Percentiles rank a stretch among this genome's conserved stretches.
phyloP scores from a whole-genome alignment of 352 stramenopile genomes.

The Pythium pyrilobum region DNA sequence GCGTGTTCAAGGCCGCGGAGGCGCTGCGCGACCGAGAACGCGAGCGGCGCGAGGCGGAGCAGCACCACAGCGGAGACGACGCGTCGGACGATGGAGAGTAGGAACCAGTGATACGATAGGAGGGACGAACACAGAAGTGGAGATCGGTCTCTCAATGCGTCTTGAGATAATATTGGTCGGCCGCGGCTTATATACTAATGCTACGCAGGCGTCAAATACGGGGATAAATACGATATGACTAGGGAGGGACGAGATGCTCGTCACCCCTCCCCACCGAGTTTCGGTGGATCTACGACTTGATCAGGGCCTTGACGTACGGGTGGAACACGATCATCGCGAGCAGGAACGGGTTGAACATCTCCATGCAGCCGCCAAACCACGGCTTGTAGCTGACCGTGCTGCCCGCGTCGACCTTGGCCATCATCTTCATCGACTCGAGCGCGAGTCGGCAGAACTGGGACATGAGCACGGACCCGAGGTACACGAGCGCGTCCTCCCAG shows the following conservation, averaged over 20 bases:
- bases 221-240: conserved; percentile 15
- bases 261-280: too few species aligned
- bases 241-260: not conserved
- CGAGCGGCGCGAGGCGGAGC: conserved; percentile 3
- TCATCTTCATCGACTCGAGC: conserved; percentile 34
- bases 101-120: not conserved
- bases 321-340: conserved; percentile 57
- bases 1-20: conserved; percentile 68
- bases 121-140: too few species aligned
- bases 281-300: conserved; percentile 22
- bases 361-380: conserved; percentile 35
- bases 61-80: not conserved
- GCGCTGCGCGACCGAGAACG: conserved; percentile 38
- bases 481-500: conserved; percentile 10
- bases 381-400: conserved; percentile 9
- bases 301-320: conserved; percentile 48
- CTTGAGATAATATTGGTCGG: too few species aligned
- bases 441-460: conserved; percentile 24
- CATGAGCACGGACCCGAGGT: conserved; percentile 6
- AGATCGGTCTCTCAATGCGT: too few species aligned
- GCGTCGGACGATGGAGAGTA: conserved; percentile 7
- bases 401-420: conserved; percentile 24
- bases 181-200: conserved; percentile 4
- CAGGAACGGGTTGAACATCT: conserved; percentile 51
- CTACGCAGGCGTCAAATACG: not conserved